Conservation (phyloP, 192 early-diverging fungal genomes). For the Coemansia sp. region DNA sequence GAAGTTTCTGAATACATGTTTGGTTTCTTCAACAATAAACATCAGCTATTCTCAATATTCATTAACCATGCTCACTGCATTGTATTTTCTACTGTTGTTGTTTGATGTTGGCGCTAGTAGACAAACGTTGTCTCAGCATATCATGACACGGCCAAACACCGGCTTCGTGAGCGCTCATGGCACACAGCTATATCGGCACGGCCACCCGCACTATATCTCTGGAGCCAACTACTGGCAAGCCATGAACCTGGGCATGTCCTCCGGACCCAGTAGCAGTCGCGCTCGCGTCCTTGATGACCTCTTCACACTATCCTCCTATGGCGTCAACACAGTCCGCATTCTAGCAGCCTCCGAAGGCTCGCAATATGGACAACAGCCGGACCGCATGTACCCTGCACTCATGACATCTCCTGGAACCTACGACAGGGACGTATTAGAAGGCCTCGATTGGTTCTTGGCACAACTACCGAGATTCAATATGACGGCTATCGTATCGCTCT, state of each 20-base stretch:
- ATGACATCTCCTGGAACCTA: constrained; percentile 60
- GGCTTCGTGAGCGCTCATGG: constrained; percentile 55
- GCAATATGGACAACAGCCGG: constrained; percentile 55
- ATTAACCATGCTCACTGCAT: neutral
- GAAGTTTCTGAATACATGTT: neutral
- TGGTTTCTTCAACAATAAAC: neutral
- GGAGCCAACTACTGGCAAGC: constrained; percentile 78
- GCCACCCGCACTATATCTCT: constrained; percentile 35
- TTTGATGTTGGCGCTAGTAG: neutral
- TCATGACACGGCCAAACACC: neutral
- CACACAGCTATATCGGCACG: constrained; percentile 36
- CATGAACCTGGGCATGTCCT: constrained; percentile 65
- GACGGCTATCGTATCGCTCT: constrained; percentile 60
- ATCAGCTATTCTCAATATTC: too few relatives aligned
- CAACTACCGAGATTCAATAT: constrained; percentile 58
- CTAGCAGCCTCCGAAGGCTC: constrained; percentile 65
- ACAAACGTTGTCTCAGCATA: neutral
- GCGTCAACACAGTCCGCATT: constrained; percentile 66
- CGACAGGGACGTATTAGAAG: constrained; percentile 59
- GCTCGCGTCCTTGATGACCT: constrained; percentile 61
- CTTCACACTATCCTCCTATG: constrained; percentile 34
- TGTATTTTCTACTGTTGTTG: neutral
- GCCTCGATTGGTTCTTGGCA: constrained; percentile 67
- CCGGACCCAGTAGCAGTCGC: constrained; percentile 54
- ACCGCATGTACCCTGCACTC: constrained; percentile 62